Base-by-base conservation (phyloP, 2,329 filamentous ascomycete genomes). In the Fusarium oxysporum region DNA sequence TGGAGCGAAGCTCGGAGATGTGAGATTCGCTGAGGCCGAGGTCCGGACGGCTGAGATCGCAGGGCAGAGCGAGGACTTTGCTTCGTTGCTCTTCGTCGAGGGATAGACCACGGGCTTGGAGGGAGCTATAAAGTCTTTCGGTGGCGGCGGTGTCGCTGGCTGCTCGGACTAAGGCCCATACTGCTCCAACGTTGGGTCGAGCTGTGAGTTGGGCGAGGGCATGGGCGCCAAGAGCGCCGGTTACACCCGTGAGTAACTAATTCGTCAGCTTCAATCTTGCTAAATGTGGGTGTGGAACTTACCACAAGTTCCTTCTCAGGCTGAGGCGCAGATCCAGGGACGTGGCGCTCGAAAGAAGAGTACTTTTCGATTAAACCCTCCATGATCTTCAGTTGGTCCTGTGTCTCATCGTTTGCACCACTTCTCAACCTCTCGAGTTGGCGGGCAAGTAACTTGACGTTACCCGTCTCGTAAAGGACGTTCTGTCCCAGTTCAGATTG, bases 141-240 rank as follows among this genome's bases (percentile, higher is more conserved):
- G 54, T 63, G 0, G 76, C 76, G 0, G 54, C 63, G 0, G 50
- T 45, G 5, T 69, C 65, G 23, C 55, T 62, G 1, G 66, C 17
- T 2, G 76, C 76, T 14, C 76, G 68, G 17, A 77, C 67, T 8
- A 77, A 33, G 8, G 71, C 66, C 81, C 85, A 89, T 0, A 89
- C 82, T 6, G 80, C 79, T 35, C 82, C 82, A n/a, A 92, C 84
- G 41, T 90, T 88, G 10, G 88, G 85, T 33, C 87, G 84, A 3
- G 88, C 84, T 7, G 89, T 87, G 3, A 92, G 83, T 19, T 91
- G 86, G 1, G 87, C 85, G 5, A 90, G 83, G 0, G 90, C 81
- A 57, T 91, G 88, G 0, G 88, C 86, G 7, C 90, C 90, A 0
- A 92, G 81, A 8, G 88, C 88, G 3, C 90, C 90, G 0, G 90